These are phyloP conservation scores for Bathelium albidoporum DNA, from an alignment of 495 filamentous ascomycete genomes.

Conservation along the genomic window DNA sequence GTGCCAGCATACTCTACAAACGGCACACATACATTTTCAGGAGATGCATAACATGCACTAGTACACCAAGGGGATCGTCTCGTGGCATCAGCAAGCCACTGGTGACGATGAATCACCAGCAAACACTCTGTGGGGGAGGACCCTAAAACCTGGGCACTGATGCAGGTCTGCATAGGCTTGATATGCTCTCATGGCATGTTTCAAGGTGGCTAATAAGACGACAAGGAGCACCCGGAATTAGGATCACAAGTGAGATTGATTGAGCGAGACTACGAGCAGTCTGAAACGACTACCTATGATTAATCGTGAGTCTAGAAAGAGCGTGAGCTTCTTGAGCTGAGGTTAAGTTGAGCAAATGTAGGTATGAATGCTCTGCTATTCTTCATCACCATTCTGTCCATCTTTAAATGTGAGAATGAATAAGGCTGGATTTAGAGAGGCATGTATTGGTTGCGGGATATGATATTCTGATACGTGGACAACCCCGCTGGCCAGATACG, in stretches of 20 bases:
- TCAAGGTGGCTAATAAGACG: neutral
- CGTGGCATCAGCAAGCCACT: neutral
- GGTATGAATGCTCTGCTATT: no score
- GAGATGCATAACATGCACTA: neutral
- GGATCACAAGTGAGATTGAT: slow-evolving; percentile 1
- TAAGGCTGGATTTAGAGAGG: no score
- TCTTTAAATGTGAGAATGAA: no score
- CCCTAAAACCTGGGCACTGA: neutral
- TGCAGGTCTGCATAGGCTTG: neutral
- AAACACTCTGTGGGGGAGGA: neutral
- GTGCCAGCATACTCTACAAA: neutral
- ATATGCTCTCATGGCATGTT: neutral
- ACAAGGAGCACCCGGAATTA: neutral
- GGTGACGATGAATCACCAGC: neutral
- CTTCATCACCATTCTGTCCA: no score
- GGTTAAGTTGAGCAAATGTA: no score
- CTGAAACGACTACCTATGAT: neutral
- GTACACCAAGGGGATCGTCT: neutral
- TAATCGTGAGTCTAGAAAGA: neutral
- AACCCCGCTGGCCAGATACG: no score
- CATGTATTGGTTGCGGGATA: no score
- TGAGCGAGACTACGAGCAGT: neutral
- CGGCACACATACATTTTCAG: neutral
- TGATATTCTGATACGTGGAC: no score
- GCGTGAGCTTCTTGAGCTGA: no score